phyloP scores from a whole-genome alignment of 2,329 filamentous ascomycete genomes.

The Phyllosticta capitalensis region DNA sequence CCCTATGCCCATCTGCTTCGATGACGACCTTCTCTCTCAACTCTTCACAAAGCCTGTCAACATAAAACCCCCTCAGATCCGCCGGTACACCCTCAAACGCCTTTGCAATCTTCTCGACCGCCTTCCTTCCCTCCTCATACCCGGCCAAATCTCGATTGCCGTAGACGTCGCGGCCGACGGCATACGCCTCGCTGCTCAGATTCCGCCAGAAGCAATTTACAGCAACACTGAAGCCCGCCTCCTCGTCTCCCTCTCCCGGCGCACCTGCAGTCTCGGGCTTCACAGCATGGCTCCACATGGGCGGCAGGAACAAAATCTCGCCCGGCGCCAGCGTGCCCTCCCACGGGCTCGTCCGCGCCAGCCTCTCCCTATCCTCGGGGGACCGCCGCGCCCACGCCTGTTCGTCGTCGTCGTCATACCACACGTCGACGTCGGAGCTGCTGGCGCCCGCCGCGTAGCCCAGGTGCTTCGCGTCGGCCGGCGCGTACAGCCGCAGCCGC shows the following conservation, averaged over 20 bases:
- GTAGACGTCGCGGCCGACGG: constrained; percentile 71
- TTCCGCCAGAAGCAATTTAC: constrained; percentile 87
- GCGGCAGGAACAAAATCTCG: constrained; percentile 71
- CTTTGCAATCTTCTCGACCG: constrained; percentile 57
- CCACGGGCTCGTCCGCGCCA: constrained; percentile 45
- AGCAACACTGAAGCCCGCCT: constrained; percentile 52
- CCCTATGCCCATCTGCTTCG: constrained; percentile 6
- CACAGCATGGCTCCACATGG: constrained; percentile 73
- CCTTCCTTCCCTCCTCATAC: constrained; percentile 71
- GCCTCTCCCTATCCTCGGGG: not conserved
- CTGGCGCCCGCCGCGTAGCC: constrained; percentile 68
- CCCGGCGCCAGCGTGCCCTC: constrained; percentile 59
- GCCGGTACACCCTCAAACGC: constrained; percentile 55
- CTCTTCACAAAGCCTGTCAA: constrained; percentile 62
- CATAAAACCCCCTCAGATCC: constrained; percentile 64
- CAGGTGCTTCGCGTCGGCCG: constrained; percentile 60
- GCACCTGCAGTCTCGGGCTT: constrained; percentile 33
- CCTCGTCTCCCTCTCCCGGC: too few relatives aligned
- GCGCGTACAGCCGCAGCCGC: constrained; percentile 67
- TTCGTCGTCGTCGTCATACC: constrained; percentile 35
- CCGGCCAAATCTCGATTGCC: constrained; percentile 77
- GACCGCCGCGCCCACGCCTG: constrained; percentile 12
- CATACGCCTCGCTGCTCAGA: constrained; percentile 53
- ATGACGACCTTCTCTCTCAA: constrained; percentile 34
- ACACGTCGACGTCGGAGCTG: constrained; percentile 64